Percentiles rank a stretch among this genome's conserved stretches.
Evolutionary conservation across 2,329 filamentous ascomycete species (phyloP).

Genomic region (Coniochaeta sp.): DNA sequence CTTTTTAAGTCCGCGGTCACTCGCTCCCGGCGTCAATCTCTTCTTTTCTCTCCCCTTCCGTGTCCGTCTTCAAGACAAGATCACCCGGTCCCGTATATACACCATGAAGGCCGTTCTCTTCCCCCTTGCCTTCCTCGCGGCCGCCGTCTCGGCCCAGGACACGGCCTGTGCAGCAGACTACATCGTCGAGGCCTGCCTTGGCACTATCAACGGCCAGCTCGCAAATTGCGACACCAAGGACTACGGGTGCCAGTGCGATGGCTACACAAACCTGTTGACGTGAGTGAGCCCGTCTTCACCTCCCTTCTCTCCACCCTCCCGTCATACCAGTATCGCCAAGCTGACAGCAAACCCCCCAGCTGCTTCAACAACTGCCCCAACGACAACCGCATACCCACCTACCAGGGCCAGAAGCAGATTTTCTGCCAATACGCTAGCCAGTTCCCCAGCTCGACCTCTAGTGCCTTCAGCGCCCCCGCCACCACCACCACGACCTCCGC

Average conservation of each 20-base stretch:
- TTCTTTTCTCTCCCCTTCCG: background rate
- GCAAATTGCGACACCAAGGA: conserved; percentile 29
- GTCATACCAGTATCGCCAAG: background rate
- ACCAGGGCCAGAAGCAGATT: conserved; percentile 29
- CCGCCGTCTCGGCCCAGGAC: conserved; percentile 24
- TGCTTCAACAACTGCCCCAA: conserved; percentile 53
- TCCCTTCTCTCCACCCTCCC: background rate
- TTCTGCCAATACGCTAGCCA: conserved; percentile 39
- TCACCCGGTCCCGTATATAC: background rate
- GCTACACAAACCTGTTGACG: conserved; percentile 37
- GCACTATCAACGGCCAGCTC: conserved; percentile 30
- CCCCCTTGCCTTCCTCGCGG: conserved; percentile 29
- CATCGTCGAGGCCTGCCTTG: conserved; percentile 38
- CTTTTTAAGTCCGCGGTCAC: background rate
- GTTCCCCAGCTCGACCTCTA: conserved; percentile 25
- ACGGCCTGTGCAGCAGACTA: conserved; percentile 34
- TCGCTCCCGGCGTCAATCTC: background rate
- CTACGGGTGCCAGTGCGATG: conserved; percentile 38
- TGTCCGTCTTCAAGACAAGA: background rate
- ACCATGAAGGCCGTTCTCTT: conserved; percentile 38
- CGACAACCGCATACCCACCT: conserved; percentile 28
- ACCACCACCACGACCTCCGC: conserved; percentile 14
- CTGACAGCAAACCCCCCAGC: conserved; percentile 16
- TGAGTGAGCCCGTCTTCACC: conserved; percentile 19
- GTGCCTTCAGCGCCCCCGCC: conserved; percentile 17